Evolutionary conservation across 148 eudicot species (phyloP).

Genomic region (Silene uniflora): DNA sequence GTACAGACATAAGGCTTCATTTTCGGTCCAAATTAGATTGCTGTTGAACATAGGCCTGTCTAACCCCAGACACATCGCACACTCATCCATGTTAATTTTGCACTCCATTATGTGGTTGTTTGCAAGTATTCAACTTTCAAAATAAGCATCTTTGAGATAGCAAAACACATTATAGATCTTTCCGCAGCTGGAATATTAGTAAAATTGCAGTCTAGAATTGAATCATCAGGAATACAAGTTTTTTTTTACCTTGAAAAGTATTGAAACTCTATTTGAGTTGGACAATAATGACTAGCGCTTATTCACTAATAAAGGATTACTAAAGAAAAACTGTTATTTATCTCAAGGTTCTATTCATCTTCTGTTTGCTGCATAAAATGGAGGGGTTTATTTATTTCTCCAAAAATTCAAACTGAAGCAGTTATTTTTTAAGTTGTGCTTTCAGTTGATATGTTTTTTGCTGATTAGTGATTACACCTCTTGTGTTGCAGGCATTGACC

Average conservation of each 20-base stretch:
- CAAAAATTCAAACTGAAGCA: neutral
- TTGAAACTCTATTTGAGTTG: neutral
- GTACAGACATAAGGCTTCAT: neutral
- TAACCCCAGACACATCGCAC: neutral
- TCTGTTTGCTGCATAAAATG: neutral
- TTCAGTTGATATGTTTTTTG: neutral
- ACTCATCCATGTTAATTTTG: neutral
- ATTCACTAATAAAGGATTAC: neutral
- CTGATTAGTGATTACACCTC: neutral
- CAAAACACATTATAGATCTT: neutral
- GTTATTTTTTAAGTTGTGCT: neutral
- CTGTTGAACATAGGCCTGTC: neutral
- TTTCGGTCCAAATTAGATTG: neutral
- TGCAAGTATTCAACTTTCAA: neutral
- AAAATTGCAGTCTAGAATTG: neutral
- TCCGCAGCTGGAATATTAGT: neutral
- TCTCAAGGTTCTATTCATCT: neutral
- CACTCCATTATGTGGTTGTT: too few species aligned
- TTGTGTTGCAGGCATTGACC: slow-evolving; percentile 61
- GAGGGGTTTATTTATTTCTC: neutral
- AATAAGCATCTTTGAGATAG: neutral
- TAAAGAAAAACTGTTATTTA: neutral
- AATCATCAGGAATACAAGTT: neutral
- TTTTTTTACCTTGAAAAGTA: too few species aligned
- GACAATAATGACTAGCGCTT: neutral